Base-by-base conservation (phyloP, 2,329 filamentous ascomycete species). In the Penicillium sclerotigenum region DNA sequence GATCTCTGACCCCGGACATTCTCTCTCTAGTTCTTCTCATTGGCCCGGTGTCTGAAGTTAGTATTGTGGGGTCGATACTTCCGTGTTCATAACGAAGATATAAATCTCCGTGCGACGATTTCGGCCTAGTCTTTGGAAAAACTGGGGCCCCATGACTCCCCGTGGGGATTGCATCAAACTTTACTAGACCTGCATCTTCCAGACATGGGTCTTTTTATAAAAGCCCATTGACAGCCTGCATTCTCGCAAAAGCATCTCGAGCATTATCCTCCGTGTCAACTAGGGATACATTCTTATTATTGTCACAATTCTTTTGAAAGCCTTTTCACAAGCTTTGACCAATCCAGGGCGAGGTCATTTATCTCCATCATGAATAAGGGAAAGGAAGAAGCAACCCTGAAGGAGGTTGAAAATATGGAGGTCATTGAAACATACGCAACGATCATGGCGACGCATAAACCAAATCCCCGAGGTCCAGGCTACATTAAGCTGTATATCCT, bases 21-120 rank as follows among this genome's bases (percentile, higher is more conserved):
- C 16, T 16, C 14, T 33, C 14, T 16, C 6, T 16, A 0, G 6
- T 20, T 18, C 18, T 20, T 13, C n/a, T 37, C n/a, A 37, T 20
- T 20, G 2, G n/a, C n/a, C n/a, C n/a, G n/a, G 5, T 4, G 34
- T 18, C 4, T 6, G 2, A 5, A 5, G 0, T 13, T 18, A 20
- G 34, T 6, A n/a, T 37, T n/a, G n/a, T 18, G n/a, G 5, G 31
- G 14, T 3, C 31, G 1, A 14, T 38, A 38, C 14, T 38, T 38
- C 36, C 18, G n/a, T 9, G 36, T 10, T 1, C 3, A 20, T 22
- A 7, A 14, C 36, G 36, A 38, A 38, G 11, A 22, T 38, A 13
- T 38, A 1, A 38, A 38, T 38, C 5, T 38, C 36, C 36, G 36
- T 22, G 18, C 11, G 36, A 8, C 18, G 5, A 38, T 22, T 38